Evolutionary conservation across 805 yeast genomes (phyloP), one percentile per base, ranked within the genome.

Genomic region (Barnettozyma siamensis): DNA sequence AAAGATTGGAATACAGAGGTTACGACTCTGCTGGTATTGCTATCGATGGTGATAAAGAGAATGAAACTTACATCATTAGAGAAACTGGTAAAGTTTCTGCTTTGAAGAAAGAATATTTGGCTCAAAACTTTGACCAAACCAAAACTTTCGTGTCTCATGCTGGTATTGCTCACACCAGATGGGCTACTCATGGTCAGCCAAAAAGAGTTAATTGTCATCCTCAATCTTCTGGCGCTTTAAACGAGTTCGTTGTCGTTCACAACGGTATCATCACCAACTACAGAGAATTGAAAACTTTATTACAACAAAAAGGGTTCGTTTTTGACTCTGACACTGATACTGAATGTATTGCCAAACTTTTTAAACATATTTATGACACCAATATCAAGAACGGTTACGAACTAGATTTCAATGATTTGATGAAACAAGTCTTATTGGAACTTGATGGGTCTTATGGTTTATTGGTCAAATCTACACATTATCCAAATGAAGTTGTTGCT

Each of bases 141-240:
- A 79, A 76, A 46, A 72, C 77, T 17, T 88, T 87, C 59, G 81
- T 77, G 54, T 78, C 83, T 62, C 99, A 93, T 61, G 88, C 81
- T 46, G 99, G 96, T 60, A 93, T 93, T 63, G 98, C 99, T 19
- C 99, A 93, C 67, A 93, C 99, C 12, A 85, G 99, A 72, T 93
- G 99, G 99, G 99, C 99, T 38, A 93, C 99, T 30, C 99, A 93
- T 65, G 99, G 99, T 65, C 86, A 81, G 56, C 97, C 97, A 43
- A 79, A 78, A 51, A 78, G 74, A 47, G 55, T 64, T 47, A 93
- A 93, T 72, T 93, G 98, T 62, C 99, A 93, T 64, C 99, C 99
- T 37, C 98, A 91, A 62, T 72, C 91, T 50, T 87, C 96, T 1
- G 99, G 88, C 62, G 74, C 76, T 9, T 65, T 66, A 35, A 83